A percentile compares a stretch with the other conserved stretches of the same genome.
These are phyloP conservation scores for Talaromyces proteolyticus DNA, from an alignment of 495 filamentous ascomycete genomes.

Conservation along the genomic window DNA sequence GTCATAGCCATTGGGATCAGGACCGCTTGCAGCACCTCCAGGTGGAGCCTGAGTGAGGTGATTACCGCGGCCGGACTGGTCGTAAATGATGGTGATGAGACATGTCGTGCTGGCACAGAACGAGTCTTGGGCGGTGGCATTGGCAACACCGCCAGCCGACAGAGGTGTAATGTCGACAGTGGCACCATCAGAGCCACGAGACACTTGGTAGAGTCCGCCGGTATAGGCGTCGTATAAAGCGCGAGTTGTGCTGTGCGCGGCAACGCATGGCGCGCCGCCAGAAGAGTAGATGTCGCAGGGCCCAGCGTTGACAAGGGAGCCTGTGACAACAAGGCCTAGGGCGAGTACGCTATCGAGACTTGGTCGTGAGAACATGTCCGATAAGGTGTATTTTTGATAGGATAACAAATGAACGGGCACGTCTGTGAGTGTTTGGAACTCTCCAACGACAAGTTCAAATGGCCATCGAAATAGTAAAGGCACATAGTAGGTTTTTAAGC, in stretches of 20 bases:
- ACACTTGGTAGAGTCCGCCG: constrained; percentile 50
- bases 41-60: constrained; percentile 51
- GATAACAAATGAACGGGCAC: too few species aligned
- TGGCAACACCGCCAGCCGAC: constrained; percentile 48
- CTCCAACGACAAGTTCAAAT: not conserved
- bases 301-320: constrained; percentile 37
- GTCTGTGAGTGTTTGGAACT: not conserved
- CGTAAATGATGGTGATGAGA: constrained; percentile 53
- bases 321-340: constrained; percentile 31
- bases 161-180: constrained; percentile 41
- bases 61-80: constrained; percentile 52
- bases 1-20: constrained; percentile 46
- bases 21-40: constrained; percentile 42
- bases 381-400: too few species aligned
- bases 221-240: constrained; percentile 45
- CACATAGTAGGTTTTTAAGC: not conserved
- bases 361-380: constrained; percentile 28
- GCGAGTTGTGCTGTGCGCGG: constrained; percentile 56
- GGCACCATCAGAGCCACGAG: constrained; percentile 41
- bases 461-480: not conserved
- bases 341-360: constrained; percentile 26
- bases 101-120: constrained; percentile 54
- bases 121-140: constrained; percentile 48
- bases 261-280: constrained; percentile 48
- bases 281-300: constrained; percentile 52